Conservation (phyloP, 176 grass and related monocot species). For the Ananas comosus region DNA sequence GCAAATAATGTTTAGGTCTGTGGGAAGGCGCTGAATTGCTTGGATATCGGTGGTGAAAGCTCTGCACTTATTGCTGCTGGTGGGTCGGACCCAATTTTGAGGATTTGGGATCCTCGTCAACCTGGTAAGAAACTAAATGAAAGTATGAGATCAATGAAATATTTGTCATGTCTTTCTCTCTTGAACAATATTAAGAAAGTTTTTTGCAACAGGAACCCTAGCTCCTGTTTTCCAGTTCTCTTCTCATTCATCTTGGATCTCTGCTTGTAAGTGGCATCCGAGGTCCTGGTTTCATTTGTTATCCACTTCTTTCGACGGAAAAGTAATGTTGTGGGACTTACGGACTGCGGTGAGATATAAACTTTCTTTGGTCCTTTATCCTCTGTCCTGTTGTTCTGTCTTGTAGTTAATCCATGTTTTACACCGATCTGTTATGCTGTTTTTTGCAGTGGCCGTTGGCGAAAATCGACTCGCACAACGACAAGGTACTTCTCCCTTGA, state of each 20-base stretch:
- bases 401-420: neutral
- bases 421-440: neutral
- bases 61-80: constrained; percentile 74
- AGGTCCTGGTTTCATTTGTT: constrained; percentile 86
- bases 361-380: constrained; percentile 8
- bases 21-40: constrained; percentile 83
- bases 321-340: constrained; percentile 99
- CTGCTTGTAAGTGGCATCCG: constrained; percentile 78
- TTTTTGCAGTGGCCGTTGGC: constrained; percentile 73
- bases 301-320: constrained; percentile 91
- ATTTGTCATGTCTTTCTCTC: neutral
- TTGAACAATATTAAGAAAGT: neutral
- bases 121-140: constrained; percentile 48
- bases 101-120: constrained; percentile 95
- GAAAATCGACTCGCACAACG: constrained; percentile 60
- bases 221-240: constrained; percentile 93
- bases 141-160: neutral
- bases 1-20: constrained; percentile 41
- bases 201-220: constrained; percentile 50
- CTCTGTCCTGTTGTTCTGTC: neutral
- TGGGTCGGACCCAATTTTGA: constrained; percentile 73
- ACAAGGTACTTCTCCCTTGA: constrained; percentile 41
- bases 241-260: constrained; percentile 85
- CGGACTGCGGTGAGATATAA: constrained; percentile 73
- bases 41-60: constrained; percentile 80